phyloP scores from a whole-genome alignment of 2,329 filamentous ascomycete species.

The Curvularia sp. region DNA sequence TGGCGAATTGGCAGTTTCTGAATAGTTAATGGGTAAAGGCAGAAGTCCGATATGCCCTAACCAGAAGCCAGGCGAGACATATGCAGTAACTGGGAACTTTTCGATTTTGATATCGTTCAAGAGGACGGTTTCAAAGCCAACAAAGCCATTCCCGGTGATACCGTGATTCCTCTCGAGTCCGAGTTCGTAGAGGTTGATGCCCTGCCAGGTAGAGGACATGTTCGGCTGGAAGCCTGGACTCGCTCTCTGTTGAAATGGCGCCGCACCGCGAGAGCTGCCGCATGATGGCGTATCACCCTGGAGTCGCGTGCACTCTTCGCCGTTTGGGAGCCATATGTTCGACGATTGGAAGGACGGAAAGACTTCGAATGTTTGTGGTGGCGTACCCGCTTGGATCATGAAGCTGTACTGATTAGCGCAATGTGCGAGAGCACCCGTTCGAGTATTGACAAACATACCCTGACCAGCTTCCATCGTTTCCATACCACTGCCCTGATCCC shows the following conservation, averaged over 20 bases:
- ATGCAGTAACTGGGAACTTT: background rate
- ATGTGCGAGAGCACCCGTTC: too few relatives aligned
- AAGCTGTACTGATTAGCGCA: slow-evolving; percentile 1
- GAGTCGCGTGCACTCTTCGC: background rate
- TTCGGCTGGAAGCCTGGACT: slow-evolving; percentile 11
- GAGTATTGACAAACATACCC: background rate
- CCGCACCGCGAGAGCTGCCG: slow-evolving; percentile 1
- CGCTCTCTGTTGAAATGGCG: slow-evolving; percentile 1
- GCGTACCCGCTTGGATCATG: background rate
- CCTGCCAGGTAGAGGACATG: slow-evolving; percentile 9
- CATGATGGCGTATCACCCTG: background rate
- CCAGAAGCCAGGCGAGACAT: slow-evolving; percentile 4
- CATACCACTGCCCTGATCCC: slow-evolving; percentile 1
- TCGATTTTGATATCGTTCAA: background rate
- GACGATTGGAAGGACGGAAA: background rate
- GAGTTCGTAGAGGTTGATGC: slow-evolving; percentile 3
- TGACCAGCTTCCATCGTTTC: slow-evolving; percentile 10
- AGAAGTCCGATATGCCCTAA: background rate
- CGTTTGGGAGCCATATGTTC: background rate
- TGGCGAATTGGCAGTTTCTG: background rate
- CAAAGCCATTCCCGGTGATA: background rate
- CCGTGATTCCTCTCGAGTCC: background rate
- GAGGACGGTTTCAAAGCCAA: background rate
- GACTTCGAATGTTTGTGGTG: slow-evolving; percentile 7
- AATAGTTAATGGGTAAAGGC: background rate